phyloP scores from a whole-genome alignment of 2,329 filamentous ascomycete genomes.

The Xylariales sp. region DNA sequence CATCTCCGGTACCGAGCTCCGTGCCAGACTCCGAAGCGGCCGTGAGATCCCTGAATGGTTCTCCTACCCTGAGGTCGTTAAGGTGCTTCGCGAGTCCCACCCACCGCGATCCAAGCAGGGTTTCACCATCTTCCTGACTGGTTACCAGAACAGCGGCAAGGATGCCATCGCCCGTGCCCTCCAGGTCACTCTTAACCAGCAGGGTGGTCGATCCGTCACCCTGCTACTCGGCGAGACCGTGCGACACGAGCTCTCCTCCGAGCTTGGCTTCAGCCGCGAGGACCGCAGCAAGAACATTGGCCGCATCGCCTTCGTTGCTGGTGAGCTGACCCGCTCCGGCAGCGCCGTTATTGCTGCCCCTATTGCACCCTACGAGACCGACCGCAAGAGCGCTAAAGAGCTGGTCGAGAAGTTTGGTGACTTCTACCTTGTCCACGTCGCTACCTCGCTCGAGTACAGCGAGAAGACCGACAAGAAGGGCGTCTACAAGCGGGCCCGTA shows the following conservation, averaged over 20 bases:
- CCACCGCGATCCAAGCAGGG: constrained; percentile 87
- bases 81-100: constrained; percentile 93
- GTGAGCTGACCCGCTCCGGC: constrained; percentile 87
- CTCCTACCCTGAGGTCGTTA: constrained; percentile 98
- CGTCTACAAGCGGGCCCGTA: constrained; percentile 78
- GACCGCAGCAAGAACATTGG: constrained; percentile 94
- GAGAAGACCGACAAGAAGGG: constrained; percentile 95
- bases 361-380: constrained; percentile 86
- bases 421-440: constrained; percentile 95
- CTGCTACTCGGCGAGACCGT: constrained; percentile 95
- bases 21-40: constrained; percentile 82
- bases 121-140: constrained; percentile 97
- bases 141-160: constrained; percentile 95
- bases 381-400: constrained; percentile 73
- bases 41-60: constrained; percentile 99
- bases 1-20: constrained; percentile 87
- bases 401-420: constrained; percentile 82
- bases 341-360: constrained; percentile 94
- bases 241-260: constrained; percentile 84
- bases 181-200: constrained; percentile 96
- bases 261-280: constrained; percentile 90
- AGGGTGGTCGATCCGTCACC: constrained; percentile 90
- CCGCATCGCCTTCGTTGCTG: constrained; percentile 93
- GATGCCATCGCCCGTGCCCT: constrained; percentile 93
- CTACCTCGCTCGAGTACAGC: constrained; percentile 84